A percentile compares a stretch with the other conserved stretches of the same genome.
These are phyloP conservation scores for Talaromyces ruber DNA, from an alignment of 495 filamentous ascomycete genomes.

Conservation along the genomic window DNA sequence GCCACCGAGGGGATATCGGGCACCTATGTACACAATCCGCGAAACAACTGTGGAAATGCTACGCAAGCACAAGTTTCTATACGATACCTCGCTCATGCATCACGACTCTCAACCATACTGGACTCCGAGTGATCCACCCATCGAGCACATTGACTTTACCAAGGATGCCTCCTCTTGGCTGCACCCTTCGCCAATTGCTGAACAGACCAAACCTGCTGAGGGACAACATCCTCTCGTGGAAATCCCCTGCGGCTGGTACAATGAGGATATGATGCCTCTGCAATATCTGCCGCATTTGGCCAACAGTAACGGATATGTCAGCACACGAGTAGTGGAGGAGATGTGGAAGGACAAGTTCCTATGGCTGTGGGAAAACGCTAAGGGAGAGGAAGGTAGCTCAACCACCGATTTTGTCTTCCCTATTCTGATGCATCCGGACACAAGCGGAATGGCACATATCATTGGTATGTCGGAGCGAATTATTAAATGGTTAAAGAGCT, in stretches of 20 bases:
- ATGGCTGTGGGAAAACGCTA: constrained; percentile 39
- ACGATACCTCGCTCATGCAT: constrained; percentile 41
- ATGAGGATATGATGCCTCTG: constrained; percentile 49
- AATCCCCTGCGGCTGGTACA: constrained; percentile 49
- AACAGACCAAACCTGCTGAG: constrained; percentile 23
- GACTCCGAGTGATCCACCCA: constrained; percentile 31
- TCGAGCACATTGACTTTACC: constrained; percentile 41
- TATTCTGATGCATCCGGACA: constrained; percentile 53
- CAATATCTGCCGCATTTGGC: constrained; percentile 47
- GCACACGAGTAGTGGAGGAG: constrained; percentile 44
- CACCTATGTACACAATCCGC: constrained; percentile 43
- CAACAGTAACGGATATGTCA: constrained; percentile 50
- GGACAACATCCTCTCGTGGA: constrained; percentile 31
- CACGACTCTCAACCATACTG: constrained; percentile 52
- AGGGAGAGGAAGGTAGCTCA: too few relatives aligned
- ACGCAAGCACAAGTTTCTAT: constrained; percentile 27
- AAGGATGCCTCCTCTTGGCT: constrained; percentile 47
- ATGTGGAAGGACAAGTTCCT: constrained; percentile 55
- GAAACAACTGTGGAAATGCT: constrained; percentile 41
- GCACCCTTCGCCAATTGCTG: constrained; percentile 39
- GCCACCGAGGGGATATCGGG: constrained; percentile 26
- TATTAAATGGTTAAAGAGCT: constrained; percentile 11
- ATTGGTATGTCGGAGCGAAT: constrained; percentile 48
- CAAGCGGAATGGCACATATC: constrained; percentile 48
- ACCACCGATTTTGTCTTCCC: constrained; percentile 47